These are phyloP conservation scores for Exidia glandulosa DNA, from an alignment of 768 basidiomycete genomes.

Conservation along the genomic window DNA sequence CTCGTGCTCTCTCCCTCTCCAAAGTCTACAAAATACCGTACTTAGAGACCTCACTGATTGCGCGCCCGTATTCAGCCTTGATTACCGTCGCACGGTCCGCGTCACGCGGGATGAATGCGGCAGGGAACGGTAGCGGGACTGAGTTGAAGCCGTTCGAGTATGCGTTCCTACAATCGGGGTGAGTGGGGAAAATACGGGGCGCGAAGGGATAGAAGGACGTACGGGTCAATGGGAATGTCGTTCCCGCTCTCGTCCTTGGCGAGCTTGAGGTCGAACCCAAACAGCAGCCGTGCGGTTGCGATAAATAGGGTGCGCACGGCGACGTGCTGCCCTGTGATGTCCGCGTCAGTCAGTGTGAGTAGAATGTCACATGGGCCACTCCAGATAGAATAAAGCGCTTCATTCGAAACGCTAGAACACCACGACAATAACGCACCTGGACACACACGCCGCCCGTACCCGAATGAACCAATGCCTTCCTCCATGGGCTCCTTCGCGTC, in stretches of 20 bases:
- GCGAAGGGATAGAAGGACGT: background rate
- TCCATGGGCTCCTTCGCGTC: conserved; percentile 30
- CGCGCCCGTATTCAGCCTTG: background rate
- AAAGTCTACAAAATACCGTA: background rate
- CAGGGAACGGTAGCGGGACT: conserved; percentile 53
- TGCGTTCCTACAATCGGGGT: conserved; percentile 48
- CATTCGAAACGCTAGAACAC: background rate
- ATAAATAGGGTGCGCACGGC: conserved; percentile 50
- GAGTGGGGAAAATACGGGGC: conserved; percentile 21
- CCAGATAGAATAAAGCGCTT: too few relatives aligned
- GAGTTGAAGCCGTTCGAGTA: conserved; percentile 56
- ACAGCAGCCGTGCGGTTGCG: conserved; percentile 50
- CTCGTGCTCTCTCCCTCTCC: too few relatives aligned
- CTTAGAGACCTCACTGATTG: background rate
- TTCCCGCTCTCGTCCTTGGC: conserved; percentile 8
- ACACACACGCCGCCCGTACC: conserved; percentile 36
- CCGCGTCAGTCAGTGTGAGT: background rate
- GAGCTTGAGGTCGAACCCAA: conserved; percentile 49
- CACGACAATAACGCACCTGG: background rate
- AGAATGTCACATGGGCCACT: too few relatives aligned
- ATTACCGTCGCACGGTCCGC: conserved; percentile 1
- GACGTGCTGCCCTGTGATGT: conserved; percentile 42
- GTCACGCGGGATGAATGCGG: conserved; percentile 40
- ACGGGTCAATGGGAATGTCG: background rate
- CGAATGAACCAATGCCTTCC: conserved; percentile 46